Conservation (phyloP, 2,329 filamentous ascomycete species). For the Scortechinia acanthostroma region DNA sequence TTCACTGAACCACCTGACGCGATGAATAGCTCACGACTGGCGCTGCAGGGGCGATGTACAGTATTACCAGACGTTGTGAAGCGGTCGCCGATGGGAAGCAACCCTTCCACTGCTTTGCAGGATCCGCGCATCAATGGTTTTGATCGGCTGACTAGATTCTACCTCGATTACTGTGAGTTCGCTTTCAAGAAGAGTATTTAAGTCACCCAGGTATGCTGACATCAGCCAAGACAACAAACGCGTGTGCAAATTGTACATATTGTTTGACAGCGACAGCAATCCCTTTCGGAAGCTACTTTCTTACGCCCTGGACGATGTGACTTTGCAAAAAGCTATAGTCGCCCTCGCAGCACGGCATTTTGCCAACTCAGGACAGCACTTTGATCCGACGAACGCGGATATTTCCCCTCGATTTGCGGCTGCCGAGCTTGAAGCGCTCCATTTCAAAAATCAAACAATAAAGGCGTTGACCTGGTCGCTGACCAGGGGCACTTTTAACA, state of each 20-base stretch:
- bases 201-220: too few relatives aligned
- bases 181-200: too few relatives aligned
- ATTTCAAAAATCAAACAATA: constrained; percentile 20
- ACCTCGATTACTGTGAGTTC: constrained; percentile 22
- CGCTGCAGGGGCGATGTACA: too few relatives aligned
- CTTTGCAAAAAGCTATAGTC: constrained; percentile 17
- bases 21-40: too few relatives aligned
- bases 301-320: constrained; percentile 14
- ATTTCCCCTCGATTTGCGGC: too few relatives aligned
- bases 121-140: constrained; percentile 4
- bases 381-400: constrained; percentile 5
- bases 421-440: too few relatives aligned
- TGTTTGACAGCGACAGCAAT: constrained; percentile 22
- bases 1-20: background rate
- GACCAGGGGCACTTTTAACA: constrained; percentile 4
- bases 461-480: constrained; percentile 14
- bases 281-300: constrained; percentile 19
- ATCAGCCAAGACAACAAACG: constrained; percentile 22
- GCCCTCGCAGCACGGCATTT: constrained; percentile 23
- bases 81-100: background rate
- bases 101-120: too few relatives aligned
- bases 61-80: too few relatives aligned
- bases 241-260: constrained; percentile 21
- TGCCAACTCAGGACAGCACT: constrained; percentile 17
- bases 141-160: constrained; percentile 14